phyloP scores from a whole-genome alignment of 1,284 basidiomycete genomes.

The Fomitopsis schrenkii region DNA sequence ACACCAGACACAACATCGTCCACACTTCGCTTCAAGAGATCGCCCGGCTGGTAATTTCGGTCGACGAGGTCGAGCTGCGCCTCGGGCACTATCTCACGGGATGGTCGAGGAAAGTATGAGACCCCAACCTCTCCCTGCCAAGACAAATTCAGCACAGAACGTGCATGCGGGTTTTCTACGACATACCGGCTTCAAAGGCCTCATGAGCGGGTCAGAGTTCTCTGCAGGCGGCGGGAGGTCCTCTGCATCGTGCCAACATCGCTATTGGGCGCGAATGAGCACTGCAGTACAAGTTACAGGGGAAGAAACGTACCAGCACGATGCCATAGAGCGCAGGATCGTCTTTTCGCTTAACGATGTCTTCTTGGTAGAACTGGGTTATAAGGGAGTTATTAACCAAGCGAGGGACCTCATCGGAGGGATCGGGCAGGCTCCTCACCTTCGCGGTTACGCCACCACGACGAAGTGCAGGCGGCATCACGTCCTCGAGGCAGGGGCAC shows the following conservation, averaged over 20 bases:
- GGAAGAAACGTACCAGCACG: constrained; percentile 41
- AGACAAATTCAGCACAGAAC: background rate
- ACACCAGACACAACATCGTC: constrained; percentile 78
- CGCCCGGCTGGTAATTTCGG: constrained; percentile 77
- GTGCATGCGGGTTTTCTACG: background rate
- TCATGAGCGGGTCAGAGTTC: constrained; percentile 64
- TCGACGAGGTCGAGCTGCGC: constrained; percentile 71
- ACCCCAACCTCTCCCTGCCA: constrained; percentile 78
- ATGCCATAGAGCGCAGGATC: constrained; percentile 43
- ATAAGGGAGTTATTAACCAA: background rate
- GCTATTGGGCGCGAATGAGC: constrained; percentile 33
- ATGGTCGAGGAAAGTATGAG: constrained; percentile 56
- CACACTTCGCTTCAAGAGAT: constrained; percentile 78
- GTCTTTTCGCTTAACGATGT: constrained; percentile 56
- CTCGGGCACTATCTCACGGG: constrained; percentile 71
- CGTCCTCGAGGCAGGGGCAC: background rate
- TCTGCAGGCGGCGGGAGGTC: constrained; percentile 47
- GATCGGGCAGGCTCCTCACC: background rate
- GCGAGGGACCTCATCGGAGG: background rate
- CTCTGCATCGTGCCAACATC: constrained; percentile 81
- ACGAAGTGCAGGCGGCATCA: background rate
- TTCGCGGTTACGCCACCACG: constrained; percentile 3
- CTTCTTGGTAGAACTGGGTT: constrained; percentile 70
- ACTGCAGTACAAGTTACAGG: background rate
- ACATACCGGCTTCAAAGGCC: constrained; percentile 53